Base-by-base conservation (phyloP, 2,329 filamentous ascomycete genomes). In the Fusarium sp. region DNA sequence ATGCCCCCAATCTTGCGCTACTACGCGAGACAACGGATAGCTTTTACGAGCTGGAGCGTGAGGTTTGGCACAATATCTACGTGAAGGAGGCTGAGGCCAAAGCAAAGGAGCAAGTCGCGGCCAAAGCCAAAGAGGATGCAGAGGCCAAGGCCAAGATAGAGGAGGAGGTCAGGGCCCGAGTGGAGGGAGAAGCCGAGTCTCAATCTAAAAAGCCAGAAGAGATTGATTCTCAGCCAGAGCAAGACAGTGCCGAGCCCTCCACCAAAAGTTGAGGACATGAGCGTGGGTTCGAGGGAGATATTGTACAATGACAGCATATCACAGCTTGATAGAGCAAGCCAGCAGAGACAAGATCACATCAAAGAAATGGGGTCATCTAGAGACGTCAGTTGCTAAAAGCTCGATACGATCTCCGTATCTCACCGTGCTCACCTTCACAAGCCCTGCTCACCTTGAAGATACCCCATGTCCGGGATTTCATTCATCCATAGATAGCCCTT, bases 21-120 rank as follows among this genome's bases (percentile, higher is more conserved):
- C 27, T 52, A 11, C 25, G 25, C 8, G 14, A 6, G 13, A 35
- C 23, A 6, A 68, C 20, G 34, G 16, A 6, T 2, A 64, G 32
- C n/a, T 2, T 76, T 18, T 69, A 88, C 77, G 75, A 75, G 41
- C 82, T 98, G 54, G 95, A 98, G 85, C 86, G 86, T 77, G 86
- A 87, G 67, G 95, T 92, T 35, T 97, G 95, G 32, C 14, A 16
- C 11, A 27, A 23, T 11, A 27, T 52, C 25, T 48, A 27, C 23
- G 9, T 9, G 43, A 25, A 48, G 43, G 6, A 32, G 27, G 48
- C 27, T 10, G 32, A 57, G 30, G 30, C 50, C n/a, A 56, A 14
- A 43, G 41, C 41, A 20, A 43, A 11, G 41, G 41, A 25, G 11
- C 27, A 18, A 16, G 14, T 27, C 4, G 25, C 27, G 4, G 20